These are phyloP conservation scores for Gomphus bonarii DNA, from an alignment of 1,284 basidiomycete genomes.

Conservation along the genomic window DNA sequence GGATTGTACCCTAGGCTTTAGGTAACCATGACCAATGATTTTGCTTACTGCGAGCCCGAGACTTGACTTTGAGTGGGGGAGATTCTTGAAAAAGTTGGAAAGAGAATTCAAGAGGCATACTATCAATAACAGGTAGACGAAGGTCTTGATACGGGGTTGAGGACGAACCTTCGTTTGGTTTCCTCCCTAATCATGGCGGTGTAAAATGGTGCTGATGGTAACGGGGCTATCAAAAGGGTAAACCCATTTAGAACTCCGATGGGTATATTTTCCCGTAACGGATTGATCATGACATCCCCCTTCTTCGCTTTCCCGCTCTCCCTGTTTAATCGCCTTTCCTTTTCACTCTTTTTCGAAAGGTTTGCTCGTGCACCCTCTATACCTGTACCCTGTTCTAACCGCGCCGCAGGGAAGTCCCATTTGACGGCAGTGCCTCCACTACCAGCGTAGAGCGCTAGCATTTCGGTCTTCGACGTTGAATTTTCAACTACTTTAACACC, in stretches of 20 bases:
- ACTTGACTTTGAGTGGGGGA: no score
- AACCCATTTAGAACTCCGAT: conserved; percentile 1
- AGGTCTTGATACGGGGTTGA: neutral
- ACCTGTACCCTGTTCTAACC: neutral
- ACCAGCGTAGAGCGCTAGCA: conserved; percentile 63
- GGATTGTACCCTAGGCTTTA: no score
- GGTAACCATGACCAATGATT: no score
- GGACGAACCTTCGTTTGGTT: no score
- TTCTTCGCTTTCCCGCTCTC: conserved; percentile 25
- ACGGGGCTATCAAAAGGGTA: no score
- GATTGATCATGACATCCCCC: conserved; percentile 13
- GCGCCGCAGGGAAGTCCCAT: conserved; percentile 1
- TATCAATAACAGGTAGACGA: neutral
- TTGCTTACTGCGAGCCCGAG: no score
- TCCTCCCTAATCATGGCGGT: no score
- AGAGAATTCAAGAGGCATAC: neutral
- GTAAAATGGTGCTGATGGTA: neutral
- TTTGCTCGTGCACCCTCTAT: conserved; percentile 18
- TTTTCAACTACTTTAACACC: conserved; percentile 17
- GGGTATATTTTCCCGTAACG: neutral
- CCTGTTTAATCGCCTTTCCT: conserved; percentile 28
- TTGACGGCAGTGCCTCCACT: conserved; percentile 10
- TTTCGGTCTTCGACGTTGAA: conserved; percentile 24
- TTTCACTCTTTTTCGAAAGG: conserved; percentile 25
- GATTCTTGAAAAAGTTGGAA: neutral